A percentile compares a stretch with the other conserved stretches of the same genome.
Evolutionary conservation across 192 early-diverging fungal species (phyloP).

Genomic region (Linnemannia schmuckeri): DNA sequence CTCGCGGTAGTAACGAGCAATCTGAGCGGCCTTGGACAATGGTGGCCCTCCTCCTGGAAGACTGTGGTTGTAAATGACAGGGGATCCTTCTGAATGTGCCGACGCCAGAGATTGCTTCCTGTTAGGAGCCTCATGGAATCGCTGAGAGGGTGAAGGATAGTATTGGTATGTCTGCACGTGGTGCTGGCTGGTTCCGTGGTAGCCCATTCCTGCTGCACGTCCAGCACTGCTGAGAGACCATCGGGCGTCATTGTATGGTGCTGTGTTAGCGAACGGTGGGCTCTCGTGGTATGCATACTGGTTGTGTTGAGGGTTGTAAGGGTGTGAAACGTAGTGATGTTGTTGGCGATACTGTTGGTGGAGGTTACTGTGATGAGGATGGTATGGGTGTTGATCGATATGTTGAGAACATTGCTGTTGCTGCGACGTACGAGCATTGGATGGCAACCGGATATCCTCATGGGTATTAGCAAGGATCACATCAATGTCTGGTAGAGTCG

Average conservation of each 20-base stretch:
- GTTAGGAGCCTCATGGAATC: background rate
- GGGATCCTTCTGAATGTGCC: slow-evolving; percentile 5
- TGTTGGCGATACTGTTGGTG: background rate
- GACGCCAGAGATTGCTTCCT: slow-evolving; percentile 10
- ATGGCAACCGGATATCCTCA: slow-evolving; percentile 13
- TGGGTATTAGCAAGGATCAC: slow-evolving; percentile 28
- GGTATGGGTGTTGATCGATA: background rate
- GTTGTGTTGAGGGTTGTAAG: background rate
- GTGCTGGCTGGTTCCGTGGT: background rate
- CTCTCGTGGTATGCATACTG: slow-evolving; percentile 11
- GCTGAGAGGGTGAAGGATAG: background rate
- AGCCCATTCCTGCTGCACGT: background rate
- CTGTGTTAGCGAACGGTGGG: background rate
- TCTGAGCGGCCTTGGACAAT: slow-evolving; percentile 7
- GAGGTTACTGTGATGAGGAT: background rate
- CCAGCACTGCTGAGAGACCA: background rate
- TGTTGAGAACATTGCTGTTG: background rate
- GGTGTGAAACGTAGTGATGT: background rate
- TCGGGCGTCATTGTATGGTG: background rate
- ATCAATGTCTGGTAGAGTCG: slow-evolving; percentile 26
- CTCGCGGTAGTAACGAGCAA: slow-evolving; percentile 17
- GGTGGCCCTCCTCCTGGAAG: background rate
- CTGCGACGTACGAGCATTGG: background rate
- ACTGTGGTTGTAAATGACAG: background rate
- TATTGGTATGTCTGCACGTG: background rate